Base-by-base conservation (phyloP, 345 rosid species). In the Eucalyptus marginata region DNA sequence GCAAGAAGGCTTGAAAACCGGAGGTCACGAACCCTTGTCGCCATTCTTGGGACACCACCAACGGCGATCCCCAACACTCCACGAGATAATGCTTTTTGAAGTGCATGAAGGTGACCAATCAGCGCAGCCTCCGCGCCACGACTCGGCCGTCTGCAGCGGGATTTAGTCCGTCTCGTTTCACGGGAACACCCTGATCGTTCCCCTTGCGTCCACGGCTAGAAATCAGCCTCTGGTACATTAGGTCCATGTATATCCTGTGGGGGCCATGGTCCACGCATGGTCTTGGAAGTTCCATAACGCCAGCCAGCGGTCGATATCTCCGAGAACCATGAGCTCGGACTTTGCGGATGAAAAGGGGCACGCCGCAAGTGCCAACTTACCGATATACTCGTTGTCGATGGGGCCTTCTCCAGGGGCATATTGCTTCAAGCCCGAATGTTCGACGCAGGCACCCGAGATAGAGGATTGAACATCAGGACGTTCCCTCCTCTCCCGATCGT, bases 381-480 rank as follows among this genome's bases (percentile, higher is more conserved):
- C 4, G 81, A 71, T 71, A 13, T 36, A 8, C 12, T 5, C 5
- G 13, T 36, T 6, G 27, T 5, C 40, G 46, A 71, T 18, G 81
- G 25, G 43, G 25, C 14, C 46, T 7, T 36, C 27, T 56, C 27
- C 1, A 2, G 27, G 62, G 62, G 62, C 62, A 56, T 56, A 56
- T 24, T 56, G 27, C 27, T 71, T 18, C 24, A 10, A 17, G 4
- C 27, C 27, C 27, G 81, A 71, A 36, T 20, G 46, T 33, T 36
- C 0, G 11, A 6, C 13, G 0, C 27, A 11, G 46, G 13, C 13
- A 6, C 27, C 0, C 46, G 46, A 18, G 81, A 10, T 40, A 0
- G 24, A 71, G 81, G 81, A 71, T 71, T 71, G 81, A 71, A 71
- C 25, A 71, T 10, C 46, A 33, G 46, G 27, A 71, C 46, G 4